Evolutionary conservation across 768 basidiomycete genomes (phyloP).

Genomic region (Strobilomyces echinocephalus): DNA sequence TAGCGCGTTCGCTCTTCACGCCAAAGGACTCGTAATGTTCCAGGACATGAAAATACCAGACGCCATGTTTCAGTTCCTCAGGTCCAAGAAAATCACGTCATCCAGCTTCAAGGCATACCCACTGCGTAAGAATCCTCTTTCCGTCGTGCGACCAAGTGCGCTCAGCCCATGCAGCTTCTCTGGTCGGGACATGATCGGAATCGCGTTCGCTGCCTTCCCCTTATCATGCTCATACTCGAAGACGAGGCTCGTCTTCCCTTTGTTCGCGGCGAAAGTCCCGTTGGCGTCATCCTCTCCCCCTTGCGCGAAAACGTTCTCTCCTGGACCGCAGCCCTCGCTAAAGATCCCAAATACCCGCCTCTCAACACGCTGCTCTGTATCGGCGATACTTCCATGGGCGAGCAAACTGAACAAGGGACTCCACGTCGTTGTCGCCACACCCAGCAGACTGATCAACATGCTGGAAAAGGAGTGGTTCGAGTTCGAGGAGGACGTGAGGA

Average conservation of each 20-base stretch:
- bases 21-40: conserved; percentile 10
- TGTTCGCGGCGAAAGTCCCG: conserved; percentile 89
- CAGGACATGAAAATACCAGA: conserved; percentile 99
- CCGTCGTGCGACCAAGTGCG: too few relatives aligned
- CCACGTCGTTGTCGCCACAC: conserved; percentile 95
- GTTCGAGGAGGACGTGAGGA: conserved; percentile 97
- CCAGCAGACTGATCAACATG: conserved; percentile 98
- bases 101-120: conserved; percentile 95
- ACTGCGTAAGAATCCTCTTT: conserved; percentile 62
- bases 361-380: conserved; percentile 90
- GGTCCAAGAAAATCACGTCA: conserved; percentile 85
- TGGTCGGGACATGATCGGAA: conserved; percentile 96
- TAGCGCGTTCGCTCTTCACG: neutral
- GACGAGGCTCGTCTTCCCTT: conserved; percentile 90
- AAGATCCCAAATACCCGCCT: conserved; percentile 75
- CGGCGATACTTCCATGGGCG: conserved; percentile 96
- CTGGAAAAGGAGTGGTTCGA: conserved; percentile 91
- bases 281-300: conserved; percentile 95
- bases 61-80: conserved; percentile 76
- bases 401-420: conserved; percentile 93
- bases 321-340: conserved; percentile 79
- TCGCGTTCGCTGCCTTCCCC: conserved; percentile 96
- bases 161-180: too few relatives aligned
- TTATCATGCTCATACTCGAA: conserved; percentile 94
- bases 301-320: conserved; percentile 89